Evolutionary conservation across 768 basidiomycete species (phyloP).

Genomic region (Termitomyces sp.): DNA sequence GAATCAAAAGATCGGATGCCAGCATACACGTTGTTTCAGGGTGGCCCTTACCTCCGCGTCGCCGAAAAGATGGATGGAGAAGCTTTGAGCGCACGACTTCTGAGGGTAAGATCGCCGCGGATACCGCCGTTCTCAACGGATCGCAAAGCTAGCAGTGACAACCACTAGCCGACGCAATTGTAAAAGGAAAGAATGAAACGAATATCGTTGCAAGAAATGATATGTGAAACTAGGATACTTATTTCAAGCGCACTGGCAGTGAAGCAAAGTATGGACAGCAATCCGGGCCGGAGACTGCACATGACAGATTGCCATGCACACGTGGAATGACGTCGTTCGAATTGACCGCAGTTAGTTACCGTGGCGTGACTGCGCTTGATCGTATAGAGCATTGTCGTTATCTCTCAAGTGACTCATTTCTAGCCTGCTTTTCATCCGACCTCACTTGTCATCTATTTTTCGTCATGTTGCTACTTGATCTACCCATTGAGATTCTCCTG

Average conservation of each 20-base stretch:
- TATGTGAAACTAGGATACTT: neutral
- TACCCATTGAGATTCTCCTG: constrained; percentile 75
- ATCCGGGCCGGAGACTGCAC: neutral
- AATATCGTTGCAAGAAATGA: neutral
- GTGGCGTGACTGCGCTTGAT: neutral
- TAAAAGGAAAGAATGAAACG: neutral
- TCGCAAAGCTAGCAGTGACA: neutral
- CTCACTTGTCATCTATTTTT: neutral
- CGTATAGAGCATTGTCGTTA: neutral
- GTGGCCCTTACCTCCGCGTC: no score
- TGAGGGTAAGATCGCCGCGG: neutral
- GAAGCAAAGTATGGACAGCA: neutral
- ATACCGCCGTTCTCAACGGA: neutral
- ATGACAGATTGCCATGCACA: neutral
- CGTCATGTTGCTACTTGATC: constrained; percentile 29
- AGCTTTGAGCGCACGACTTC: neutral
- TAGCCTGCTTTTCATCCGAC: neutral
- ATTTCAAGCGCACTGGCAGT: neutral
- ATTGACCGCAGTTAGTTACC: neutral
- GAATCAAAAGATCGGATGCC: neutral
- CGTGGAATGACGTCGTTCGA: constrained; percentile 1
- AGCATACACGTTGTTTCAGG: neutral
- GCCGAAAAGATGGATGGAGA: neutral
- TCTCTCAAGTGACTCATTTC: neutral
- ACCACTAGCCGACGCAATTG: neutral